A percentile compares a stretch with the other conserved stretches of the same genome.
phyloP scores from a whole-genome alignment of 78 protist species.

The Dictyostelium brefeldianum region DNA sequence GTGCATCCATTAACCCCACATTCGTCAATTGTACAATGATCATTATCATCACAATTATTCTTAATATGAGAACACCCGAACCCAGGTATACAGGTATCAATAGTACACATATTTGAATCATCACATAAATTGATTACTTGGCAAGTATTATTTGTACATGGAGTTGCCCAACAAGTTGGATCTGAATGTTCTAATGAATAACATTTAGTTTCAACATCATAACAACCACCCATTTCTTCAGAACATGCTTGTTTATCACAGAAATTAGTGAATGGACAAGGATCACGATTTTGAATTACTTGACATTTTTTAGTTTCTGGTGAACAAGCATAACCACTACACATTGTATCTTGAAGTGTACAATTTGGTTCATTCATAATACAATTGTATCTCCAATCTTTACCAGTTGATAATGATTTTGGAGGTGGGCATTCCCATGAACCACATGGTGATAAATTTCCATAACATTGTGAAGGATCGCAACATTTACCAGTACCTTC shows the following conservation, averaged over 20 bases:
- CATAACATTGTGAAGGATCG: neutral
- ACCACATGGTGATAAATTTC: conserved; percentile 27
- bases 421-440: conserved; percentile 28
- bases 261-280: neutral
- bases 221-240: conserved; percentile 26
- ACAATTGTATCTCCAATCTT: neutral
- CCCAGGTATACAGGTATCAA: conserved; percentile 41
- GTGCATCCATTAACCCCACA: conserved; percentile 44
- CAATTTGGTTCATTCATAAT: conserved; percentile 8
- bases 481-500: conserved; percentile 66
- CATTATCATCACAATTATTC: conserved; percentile 24
- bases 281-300: neutral
- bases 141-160: conserved; percentile 3
- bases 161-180: neutral
- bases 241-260: conserved; percentile 13
- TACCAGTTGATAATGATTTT: neutral
- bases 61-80: conserved; percentile 6
- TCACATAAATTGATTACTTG: conserved; percentile 15
- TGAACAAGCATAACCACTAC: neutral
- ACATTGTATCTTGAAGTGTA: conserved; percentile 4
- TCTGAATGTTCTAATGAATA: neutral
- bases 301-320: neutral
- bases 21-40: conserved; percentile 40
- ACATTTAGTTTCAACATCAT: neutral
- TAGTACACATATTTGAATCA: conserved; percentile 27